Percentiles rank a stretch among this genome's conserved stretches.
phyloP scores from a whole-genome alignment of 352 stramenopile genomes.

The Phytophthora pini region DNA sequence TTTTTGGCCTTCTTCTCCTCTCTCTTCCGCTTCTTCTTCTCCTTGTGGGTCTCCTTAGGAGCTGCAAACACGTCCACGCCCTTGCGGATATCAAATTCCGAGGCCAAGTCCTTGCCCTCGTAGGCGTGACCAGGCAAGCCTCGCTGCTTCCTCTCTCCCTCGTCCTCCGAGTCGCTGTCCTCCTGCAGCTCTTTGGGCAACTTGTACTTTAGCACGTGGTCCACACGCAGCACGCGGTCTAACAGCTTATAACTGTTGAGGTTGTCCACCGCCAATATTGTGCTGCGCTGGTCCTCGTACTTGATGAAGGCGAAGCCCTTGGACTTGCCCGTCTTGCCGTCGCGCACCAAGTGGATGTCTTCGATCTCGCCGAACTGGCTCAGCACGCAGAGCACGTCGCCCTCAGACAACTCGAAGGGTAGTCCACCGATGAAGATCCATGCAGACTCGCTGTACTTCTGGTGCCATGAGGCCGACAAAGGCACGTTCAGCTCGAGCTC shows the following conservation, averaged over 20 bases:
- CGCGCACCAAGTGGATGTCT: slow-evolving; percentile 97
- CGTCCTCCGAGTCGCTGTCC: slow-evolving; percentile 67
- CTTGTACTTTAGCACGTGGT: slow-evolving; percentile 98
- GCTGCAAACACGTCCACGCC: slow-evolving; percentile 89
- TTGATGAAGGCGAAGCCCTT: slow-evolving; percentile 97
- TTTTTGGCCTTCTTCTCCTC: slow-evolving; percentile 67
- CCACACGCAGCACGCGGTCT: slow-evolving; percentile 93
- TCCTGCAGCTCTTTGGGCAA: slow-evolving; percentile 92
- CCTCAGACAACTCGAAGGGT: slow-evolving; percentile 93
- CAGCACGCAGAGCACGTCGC: slow-evolving; percentile 94
- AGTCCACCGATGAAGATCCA: slow-evolving; percentile 98
- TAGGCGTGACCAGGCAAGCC: slow-evolving; percentile 88
- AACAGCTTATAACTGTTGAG: slow-evolving; percentile 93
- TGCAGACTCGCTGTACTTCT: slow-evolving; percentile 93
- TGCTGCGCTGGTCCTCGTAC: slow-evolving; percentile 96
- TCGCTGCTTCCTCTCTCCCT: slow-evolving; percentile 38
- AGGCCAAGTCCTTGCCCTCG: slow-evolving; percentile 86
- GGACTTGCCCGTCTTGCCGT: slow-evolving; percentile 96
- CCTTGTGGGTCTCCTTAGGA: slow-evolving; percentile 56
- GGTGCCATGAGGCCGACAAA: slow-evolving; percentile 77
- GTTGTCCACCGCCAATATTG: slow-evolving; percentile 98
- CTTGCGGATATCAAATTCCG: slow-evolving; percentile 66
- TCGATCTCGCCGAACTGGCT: slow-evolving; percentile 92
- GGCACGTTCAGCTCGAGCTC: slow-evolving; percentile 79
- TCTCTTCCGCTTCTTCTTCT: slow-evolving; percentile 67